A percentile compares a stretch with the other conserved stretches of the same genome.
phyloP scores from a whole-genome alignment of 2,329 filamentous ascomycete genomes.

The Fusarium nisikadoi region DNA sequence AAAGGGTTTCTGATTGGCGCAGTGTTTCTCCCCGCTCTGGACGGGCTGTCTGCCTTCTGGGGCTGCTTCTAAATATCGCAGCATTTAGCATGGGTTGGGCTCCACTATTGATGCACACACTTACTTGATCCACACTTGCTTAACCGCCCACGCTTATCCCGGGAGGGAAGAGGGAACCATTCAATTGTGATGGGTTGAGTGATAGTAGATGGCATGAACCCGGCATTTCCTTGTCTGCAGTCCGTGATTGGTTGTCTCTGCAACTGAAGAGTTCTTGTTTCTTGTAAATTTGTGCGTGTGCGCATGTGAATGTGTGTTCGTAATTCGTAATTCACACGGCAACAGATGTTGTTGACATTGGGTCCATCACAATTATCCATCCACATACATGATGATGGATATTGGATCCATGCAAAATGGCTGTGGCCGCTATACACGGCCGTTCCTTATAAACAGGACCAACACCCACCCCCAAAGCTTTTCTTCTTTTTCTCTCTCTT shows the following conservation, averaged over 20 bases:
- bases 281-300: constrained; percentile 1
- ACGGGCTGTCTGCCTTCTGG: constrained; percentile 6
- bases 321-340: constrained; percentile 25
- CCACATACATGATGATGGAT: not conserved
- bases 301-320: not conserved
- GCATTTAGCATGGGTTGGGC: not conserved
- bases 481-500: constrained; percentile 51
- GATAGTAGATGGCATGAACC: constrained; percentile 35
- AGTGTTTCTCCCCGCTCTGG: constrained; percentile 21
- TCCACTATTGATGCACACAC: constrained; percentile 34
- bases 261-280: constrained; percentile 11
- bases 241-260: constrained; percentile 31
- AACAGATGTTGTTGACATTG: constrained; percentile 10
- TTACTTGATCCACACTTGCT: constrained; percentile 35
- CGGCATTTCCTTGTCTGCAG: constrained; percentile 33
- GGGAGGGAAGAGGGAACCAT: constrained; percentile 17
- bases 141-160: constrained; percentile 42
- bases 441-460: constrained; percentile 46
- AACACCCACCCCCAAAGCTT: constrained; percentile 48
- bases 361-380: not conserved
- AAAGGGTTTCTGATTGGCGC: constrained; percentile 15
- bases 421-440: constrained; percentile 33
- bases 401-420: not conserved
- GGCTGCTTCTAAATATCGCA: constrained; percentile 38
- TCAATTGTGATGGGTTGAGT: constrained; percentile 34